Percentiles rank a stretch among this genome's conserved stretches.
phyloP scores from a whole-genome alignment of 441 rosid species.

The California macrophylla region DNA sequence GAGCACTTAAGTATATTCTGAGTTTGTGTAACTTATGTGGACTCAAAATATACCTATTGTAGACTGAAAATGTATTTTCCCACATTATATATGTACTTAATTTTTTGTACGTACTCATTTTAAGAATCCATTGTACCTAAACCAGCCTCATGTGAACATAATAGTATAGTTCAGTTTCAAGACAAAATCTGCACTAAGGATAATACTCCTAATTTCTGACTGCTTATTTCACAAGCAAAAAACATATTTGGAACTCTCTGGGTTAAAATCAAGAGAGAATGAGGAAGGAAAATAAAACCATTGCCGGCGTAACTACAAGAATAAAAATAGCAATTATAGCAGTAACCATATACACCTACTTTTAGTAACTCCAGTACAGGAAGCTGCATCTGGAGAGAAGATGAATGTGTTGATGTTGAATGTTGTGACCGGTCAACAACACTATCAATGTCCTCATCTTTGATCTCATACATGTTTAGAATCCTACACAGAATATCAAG shows the following conservation, averaged over 20 bases:
- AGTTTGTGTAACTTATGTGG: background rate
- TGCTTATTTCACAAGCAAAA: background rate
- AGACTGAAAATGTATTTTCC: background rate
- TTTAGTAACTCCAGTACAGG: constrained; percentile 84
- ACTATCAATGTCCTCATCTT: constrained; percentile 69
- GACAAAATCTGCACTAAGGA: background rate
- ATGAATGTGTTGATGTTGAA: constrained; percentile 35
- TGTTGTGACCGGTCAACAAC: constrained; percentile 45
- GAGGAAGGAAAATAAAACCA: background rate
- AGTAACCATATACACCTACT: constrained; percentile 33
- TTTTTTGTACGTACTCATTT: background rate
- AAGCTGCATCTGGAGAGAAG: constrained; percentile 69
- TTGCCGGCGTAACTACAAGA: background rate
- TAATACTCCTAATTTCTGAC: constrained; percentile 1
- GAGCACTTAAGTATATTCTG: background rate
- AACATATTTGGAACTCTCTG: background rate
- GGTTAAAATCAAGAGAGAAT: background rate
- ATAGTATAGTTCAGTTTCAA: background rate
- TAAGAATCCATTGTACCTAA: background rate
- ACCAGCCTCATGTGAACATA: background rate
- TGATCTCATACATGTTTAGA: constrained; percentile 68
- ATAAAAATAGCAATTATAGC: background rate
- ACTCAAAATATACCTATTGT: background rate
- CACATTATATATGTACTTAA: background rate
- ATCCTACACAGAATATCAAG: constrained; percentile 45